Evolutionary conservation across 2,329 filamentous ascomycete genomes (phyloP), one percentile per base, ranked within the genome.

Genomic region (Phoma sp.): DNA sequence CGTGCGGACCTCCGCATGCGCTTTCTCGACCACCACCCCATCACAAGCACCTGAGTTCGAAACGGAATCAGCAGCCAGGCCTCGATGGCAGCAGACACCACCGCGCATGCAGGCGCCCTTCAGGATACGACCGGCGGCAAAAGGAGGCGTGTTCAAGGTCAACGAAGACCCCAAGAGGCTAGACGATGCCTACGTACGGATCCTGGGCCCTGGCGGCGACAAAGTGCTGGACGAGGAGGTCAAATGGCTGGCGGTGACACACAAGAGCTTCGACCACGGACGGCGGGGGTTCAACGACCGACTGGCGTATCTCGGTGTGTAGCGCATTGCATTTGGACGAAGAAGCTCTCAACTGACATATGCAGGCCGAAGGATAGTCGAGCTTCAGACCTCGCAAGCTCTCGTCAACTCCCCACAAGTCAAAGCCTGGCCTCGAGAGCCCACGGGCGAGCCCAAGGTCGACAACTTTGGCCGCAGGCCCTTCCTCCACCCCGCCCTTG

Each of bases 251-350:
- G 93, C 93, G 27, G 86, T 99, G 51, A 99, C 95, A 63, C 95
- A 98, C 77, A 98, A 98, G 85, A 97, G 92, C 77, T 98, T 96
- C 72, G 94, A 99, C 74, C 92, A 98, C 72, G 95, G 93, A 47
- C 84, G 92, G 70, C 88, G 93, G 81, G 94, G 94, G 1, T 96
- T 94, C 79, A 99, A 99, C 75, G 94, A 97, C 70, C 86, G 91
- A 60, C 80, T 99, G 76, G 91, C 92, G n/a, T 92, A 91, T 71
- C 80, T 96, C 49, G 94, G 92, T 96, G 84, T 55, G 80, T 70
- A 51, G 45, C 32, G 43, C 32, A n/a, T 33, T 22, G 35, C 5
- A 25, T 15, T 10, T 12, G 24, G n/a, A 29, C 21, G n/a, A 32
- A 22, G 36, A 27, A 4, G 31, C 48, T 15, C 13, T 3, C 21